These are phyloP conservation scores for Yarrowia alimentaria DNA, from an alignment of 805 yeast genomes.

Conservation along the genomic window DNA sequence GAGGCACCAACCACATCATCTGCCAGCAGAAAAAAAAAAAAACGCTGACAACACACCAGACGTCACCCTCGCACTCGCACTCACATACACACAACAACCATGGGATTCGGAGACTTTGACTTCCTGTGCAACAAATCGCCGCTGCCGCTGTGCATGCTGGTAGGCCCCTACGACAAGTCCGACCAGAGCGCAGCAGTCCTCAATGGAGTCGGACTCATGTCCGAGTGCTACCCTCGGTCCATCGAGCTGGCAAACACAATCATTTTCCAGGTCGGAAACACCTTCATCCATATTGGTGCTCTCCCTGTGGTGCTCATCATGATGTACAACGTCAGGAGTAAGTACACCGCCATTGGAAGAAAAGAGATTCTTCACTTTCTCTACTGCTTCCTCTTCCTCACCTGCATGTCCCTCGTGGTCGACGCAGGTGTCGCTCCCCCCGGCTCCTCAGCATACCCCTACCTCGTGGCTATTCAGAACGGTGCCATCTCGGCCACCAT, in stretches of 20 bases:
- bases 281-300: slow-evolving; percentile 78
- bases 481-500: slow-evolving; percentile 74
- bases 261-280: slow-evolving; percentile 84
- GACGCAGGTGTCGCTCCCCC: slow-evolving; percentile 95
- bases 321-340: slow-evolving; percentile 70
- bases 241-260: slow-evolving; percentile 87
- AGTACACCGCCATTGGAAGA: slow-evolving; percentile 94
- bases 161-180: slow-evolving; percentile 49
- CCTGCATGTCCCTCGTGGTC: slow-evolving; percentile 67
- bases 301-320: slow-evolving; percentile 64
- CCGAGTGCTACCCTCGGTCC: slow-evolving; percentile 80
- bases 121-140: slow-evolving; percentile 64
- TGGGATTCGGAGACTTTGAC: slow-evolving; percentile 68
- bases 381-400: slow-evolving; percentile 56
- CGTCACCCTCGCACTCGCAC: too few relatives aligned
- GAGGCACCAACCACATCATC: too few relatives aligned
- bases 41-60: too few relatives aligned
- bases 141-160: slow-evolving; percentile 75
- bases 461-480: slow-evolving; percentile 77
- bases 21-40: too few relatives aligned
- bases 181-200: slow-evolving; percentile 29
- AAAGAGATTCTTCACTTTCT: slow-evolving; percentile 77
- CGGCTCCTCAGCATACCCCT: slow-evolving; percentile 68
- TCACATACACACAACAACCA: slow-evolving; percentile 34
- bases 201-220: slow-evolving; percentile 57